phyloP scores from a whole-genome alignment of 202 grass and related monocot species.

The Hordeum pubiflorum region DNA sequence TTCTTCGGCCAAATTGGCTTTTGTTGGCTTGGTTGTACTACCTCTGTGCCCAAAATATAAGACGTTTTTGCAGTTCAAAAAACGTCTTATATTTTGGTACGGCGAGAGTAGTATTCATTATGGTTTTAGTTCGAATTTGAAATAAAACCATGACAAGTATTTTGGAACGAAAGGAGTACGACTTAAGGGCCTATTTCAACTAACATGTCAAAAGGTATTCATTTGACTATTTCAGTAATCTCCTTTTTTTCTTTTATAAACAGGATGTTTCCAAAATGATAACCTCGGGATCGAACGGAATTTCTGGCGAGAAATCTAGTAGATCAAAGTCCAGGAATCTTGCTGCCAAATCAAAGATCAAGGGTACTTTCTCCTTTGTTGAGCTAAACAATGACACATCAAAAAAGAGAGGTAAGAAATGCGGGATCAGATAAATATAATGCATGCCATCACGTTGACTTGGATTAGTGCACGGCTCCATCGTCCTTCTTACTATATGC shows the following conservation, averaged over 20 bases:
- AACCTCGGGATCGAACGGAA: slow-evolving; percentile 12
- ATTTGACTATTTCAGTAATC: neutral
- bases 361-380: slow-evolving; percentile 27
- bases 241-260: neutral
- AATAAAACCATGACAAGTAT: too few species aligned
- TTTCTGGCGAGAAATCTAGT: slow-evolving; percentile 6
- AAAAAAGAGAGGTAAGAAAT: slow-evolving; percentile 17
- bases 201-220: neutral
- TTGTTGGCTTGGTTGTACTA: neutral
- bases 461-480: neutral
- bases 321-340: slow-evolving; percentile 41
- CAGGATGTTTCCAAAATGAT: slow-evolving; percentile 59
- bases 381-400: slow-evolving; percentile 12
- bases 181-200: neutral
- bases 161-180: too few species aligned
- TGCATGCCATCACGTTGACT: neutral
- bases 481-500: neutral
- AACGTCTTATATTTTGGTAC: too few species aligned
- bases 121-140: too few species aligned
- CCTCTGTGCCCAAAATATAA: too few species aligned
- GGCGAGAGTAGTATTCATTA: neutral
- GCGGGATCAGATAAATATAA: neutral
- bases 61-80: too few species aligned
- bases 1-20: neutral
- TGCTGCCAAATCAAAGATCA: slow-evolving; percentile 29